Conservation (phyloP, 345 rosid species). For the Barbarea vulgaris region DNA sequence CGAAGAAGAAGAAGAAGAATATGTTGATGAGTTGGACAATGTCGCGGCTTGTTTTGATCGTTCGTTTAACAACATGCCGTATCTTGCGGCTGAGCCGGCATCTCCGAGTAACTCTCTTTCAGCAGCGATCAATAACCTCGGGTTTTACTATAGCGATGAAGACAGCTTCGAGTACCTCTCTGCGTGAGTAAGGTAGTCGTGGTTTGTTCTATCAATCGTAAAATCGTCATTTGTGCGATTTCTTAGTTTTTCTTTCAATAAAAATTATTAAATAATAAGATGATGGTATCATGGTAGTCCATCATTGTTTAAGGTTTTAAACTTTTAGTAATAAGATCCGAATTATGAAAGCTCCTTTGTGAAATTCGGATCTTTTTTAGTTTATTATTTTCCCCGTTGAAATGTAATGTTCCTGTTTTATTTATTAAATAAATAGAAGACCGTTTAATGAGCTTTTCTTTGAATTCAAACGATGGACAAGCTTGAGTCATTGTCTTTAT, state of each 20-base stretch:
- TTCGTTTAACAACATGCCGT: conserved; percentile 90
- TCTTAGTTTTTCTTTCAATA: conserved; percentile 21
- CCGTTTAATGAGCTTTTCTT: background rate
- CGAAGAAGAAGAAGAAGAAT: conserved; percentile 6
- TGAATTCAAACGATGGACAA: background rate
- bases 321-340: background rate
- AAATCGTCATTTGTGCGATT: conserved; percentile 20
- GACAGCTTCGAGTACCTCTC: conserved; percentile 35
- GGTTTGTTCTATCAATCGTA: background rate
- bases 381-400: background rate
- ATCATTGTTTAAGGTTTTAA: conserved; percentile 21
- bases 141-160: conserved; percentile 66
- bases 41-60: conserved; percentile 64
- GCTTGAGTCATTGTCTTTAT: background rate
- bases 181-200: conserved; percentile 8
- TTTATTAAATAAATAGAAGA: background rate
- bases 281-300: conserved; percentile 7
- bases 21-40: conserved; percentile 31
- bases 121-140: conserved; percentile 66
- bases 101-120: conserved; percentile 61
- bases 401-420: background rate
- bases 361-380: conserved; percentile 14
- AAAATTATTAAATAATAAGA: conserved; percentile 5
- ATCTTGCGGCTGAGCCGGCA: conserved; percentile 49
- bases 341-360: background rate